Base-by-base conservation (phyloP, 345 rosid species). In the Hibiscus trionum region DNA sequence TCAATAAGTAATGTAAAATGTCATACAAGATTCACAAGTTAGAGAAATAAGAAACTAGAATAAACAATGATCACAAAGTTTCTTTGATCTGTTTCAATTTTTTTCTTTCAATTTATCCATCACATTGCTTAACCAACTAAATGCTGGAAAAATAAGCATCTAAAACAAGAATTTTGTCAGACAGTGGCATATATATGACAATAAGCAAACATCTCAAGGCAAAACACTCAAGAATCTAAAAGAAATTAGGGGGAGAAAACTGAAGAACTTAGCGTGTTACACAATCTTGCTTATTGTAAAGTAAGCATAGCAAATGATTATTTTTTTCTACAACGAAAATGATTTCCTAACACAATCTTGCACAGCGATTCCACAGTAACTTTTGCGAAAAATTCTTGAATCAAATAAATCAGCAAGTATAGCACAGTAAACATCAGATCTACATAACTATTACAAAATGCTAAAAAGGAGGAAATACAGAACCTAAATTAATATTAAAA, bases 361-460 rank as follows among this genome's bases (percentile, higher is more conserved):
- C 29, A 39, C 52, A 46, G 11, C 2, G 37, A 66, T 44, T 66
- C 11, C 56, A 44, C 0, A 1, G 55, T 27, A 24, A 44, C 26
- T 10, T 24, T 24, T 21, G 47, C 2, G 17, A 39, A 39, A 39
- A 39, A 39, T 39, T 10, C 44, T 39, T 39, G 44, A 55, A 55
- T 33, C 12, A 55, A 57, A 55, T 2, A 55, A 56, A 55, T 57
- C 31, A 37, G 0, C 0, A 29, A 19, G 46, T 55, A 33, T 7
- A 63, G 12, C 66, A 57, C 4, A 47, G 27, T 29, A 73, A 24
- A 11, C 75, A 69, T 75, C 75, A 64, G 77, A 73, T 78, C 80
- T 57, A 56, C 27, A 27, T n/a, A 64, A 12, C 33, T 16, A 33
- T 9, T 17, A 62, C 0, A 4, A 72, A 58, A 69, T 19, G 39